phyloP scores from a whole-genome alignment of 202 grass and related monocot genomes.

The Schoenoplectus tabernaemontani region DNA sequence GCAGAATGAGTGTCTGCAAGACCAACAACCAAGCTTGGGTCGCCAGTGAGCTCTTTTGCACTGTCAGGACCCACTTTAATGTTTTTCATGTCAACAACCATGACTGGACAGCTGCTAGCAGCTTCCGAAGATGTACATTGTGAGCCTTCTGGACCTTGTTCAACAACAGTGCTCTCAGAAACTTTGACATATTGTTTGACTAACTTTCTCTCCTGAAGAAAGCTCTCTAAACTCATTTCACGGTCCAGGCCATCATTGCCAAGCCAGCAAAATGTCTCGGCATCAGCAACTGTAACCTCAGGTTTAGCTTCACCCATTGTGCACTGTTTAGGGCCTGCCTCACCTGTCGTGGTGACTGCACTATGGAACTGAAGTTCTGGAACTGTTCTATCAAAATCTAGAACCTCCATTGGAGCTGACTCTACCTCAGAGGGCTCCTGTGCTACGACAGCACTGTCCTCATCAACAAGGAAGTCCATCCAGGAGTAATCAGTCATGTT shows the following conservation, averaged over 20 bases:
- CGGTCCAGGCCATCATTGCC: background rate
- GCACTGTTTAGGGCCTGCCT: background rate
- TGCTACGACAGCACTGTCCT: background rate
- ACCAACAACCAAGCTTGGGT: background rate
- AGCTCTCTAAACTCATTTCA: background rate
- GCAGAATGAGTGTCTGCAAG: background rate
- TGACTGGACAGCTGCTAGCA: background rate
- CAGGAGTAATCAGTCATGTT: background rate
- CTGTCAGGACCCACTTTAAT: background rate
- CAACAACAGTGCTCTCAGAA: background rate
- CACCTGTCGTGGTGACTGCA: background rate
- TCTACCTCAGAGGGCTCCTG: background rate
- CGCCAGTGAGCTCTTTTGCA: background rate
- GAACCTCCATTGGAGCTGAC: background rate
- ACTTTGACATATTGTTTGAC: background rate
- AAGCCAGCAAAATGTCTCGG: background rate
- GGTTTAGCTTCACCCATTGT: background rate
- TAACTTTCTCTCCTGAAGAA: background rate
- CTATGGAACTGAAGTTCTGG: background rate
- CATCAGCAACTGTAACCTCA: background rate
- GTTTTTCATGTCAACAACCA: background rate
- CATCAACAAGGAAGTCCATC: slow-evolving; percentile 16
- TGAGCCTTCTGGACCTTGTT: background rate
- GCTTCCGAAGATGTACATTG: background rate
- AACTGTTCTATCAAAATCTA: background rate